Conservation (phyloP, 2,329 filamentous ascomycete genomes). For the Aspergillus fructus region DNA sequence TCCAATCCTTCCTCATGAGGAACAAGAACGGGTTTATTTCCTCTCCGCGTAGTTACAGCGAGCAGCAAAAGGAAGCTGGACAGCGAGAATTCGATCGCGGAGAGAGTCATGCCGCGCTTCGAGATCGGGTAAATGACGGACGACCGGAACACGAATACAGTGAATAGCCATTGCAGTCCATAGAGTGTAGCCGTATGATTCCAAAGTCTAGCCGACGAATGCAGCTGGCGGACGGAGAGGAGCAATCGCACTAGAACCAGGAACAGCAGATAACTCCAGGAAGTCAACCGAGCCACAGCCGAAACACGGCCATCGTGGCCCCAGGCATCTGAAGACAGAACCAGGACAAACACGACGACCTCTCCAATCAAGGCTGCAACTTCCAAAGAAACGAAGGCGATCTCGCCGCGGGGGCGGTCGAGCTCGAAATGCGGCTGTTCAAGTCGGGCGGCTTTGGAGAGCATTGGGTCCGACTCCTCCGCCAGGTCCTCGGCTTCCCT, state of each 20-base stretch:
- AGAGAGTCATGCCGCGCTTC: constrained; percentile 60
- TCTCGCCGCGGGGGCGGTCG: constrained; percentile 73
- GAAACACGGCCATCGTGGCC: constrained; percentile 58
- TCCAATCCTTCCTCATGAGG: constrained; percentile 88
- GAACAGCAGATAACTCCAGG: constrained; percentile 78
- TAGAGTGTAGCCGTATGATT: constrained; percentile 90
- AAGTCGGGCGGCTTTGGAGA: constrained; percentile 53
- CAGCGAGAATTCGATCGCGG: constrained; percentile 72
- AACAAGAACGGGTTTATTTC: constrained; percentile 83
- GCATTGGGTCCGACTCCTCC: constrained; percentile 55
- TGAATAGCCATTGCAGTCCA: constrained; percentile 75
- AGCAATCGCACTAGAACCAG: constrained; percentile 71
- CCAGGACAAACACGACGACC: constrained; percentile 66
- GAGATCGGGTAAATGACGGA: constrained; percentile 75
- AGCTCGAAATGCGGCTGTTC: constrained; percentile 58
- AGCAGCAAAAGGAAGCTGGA: constrained; percentile 72
- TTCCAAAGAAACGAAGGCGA: constrained; percentile 70
- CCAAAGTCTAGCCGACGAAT: constrained; percentile 78
- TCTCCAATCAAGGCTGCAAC: constrained; percentile 71
- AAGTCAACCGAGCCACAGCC: constrained; percentile 65
- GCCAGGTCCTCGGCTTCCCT: constrained; percentile 50
- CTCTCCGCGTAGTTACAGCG: constrained; percentile 79
- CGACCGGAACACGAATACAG: constrained; percentile 77
- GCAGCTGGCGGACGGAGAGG: constrained; percentile 57
- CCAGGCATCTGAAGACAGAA: constrained; percentile 62